Base-by-base conservation (phyloP, 148 eudicot species). In the Linanthus parryae region DNA sequence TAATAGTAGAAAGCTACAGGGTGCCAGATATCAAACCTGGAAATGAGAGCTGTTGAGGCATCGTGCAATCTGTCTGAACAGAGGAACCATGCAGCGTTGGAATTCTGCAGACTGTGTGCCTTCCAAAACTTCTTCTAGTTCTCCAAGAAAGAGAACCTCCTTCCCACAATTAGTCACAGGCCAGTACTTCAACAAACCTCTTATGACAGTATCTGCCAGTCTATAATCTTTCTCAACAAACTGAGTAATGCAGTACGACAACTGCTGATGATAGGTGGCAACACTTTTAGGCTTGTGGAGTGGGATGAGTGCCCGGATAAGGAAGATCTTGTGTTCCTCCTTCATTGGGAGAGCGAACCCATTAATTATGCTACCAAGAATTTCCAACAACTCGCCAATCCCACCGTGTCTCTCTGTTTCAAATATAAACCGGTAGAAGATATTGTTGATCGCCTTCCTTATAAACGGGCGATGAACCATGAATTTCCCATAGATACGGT, bases 401-500 rank as follows among this genome's bases (percentile, higher is more conserved):
- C 82, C 82, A 50, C 59, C 61, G 21, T 76, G 70, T 54, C 74
- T 76, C 67, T 71, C 82, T 0, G 77, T 72, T 52, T 76, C 82
- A 59, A 76, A 76, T 47, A 76, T 68, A 72, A 76, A 72, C 14
- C 74, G 56, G 52, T 64, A 76, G 17, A 76, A 72, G 8, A 76
- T 61, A 24, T 76, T 65, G 33, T 65, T 72, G 15, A 76, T 72
- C 4, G 65, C 72, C 38, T 61, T 72, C 56, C 82, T 64, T 12
- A 76, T 76, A 51, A 64, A 72, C 4, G 82, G 82, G 8, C 82
- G 74, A 52, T 76, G 82, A 26, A 76, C 75, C 82, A 76, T 76
- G 49, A 76, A 72, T 56, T 73, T 72, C 27, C 82, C 82, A 15
- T 76, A 76, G 7, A 76, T 62, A 15, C 77, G 59, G 50, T 76